Evolutionary conservation across 75 land plant species (phyloP).

Genomic region (Pseudotsuga menziesii): DNA sequence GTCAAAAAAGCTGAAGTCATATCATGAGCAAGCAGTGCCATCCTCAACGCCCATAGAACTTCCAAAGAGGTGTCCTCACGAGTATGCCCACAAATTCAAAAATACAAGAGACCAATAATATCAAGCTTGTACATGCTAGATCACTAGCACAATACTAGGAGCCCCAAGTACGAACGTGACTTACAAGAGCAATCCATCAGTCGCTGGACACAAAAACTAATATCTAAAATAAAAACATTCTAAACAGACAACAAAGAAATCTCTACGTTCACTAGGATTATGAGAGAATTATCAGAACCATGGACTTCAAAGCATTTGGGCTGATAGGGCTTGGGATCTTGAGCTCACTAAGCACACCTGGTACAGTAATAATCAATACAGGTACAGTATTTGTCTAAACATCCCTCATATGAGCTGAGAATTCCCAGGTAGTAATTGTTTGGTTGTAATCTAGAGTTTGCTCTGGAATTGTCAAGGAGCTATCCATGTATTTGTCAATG

Average conservation of each 20-base stretch:
- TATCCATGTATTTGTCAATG: no score
- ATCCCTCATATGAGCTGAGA: neutral
- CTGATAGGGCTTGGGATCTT: neutral
- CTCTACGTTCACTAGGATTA: neutral
- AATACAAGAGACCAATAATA: neutral
- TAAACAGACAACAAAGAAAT: neutral
- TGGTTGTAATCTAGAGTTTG: no score
- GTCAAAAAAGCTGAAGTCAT: neutral
- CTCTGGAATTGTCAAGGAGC: no score
- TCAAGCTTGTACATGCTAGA: neutral
- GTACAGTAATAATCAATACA: neutral
- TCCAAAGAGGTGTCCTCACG: neutral
- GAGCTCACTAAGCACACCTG: neutral
- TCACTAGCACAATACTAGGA: neutral
- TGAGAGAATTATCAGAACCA: neutral
- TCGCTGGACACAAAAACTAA: neutral
- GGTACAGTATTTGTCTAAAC: neutral
- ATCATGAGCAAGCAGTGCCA: no score
- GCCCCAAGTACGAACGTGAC: no score
- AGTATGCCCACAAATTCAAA: neutral
- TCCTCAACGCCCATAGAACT: neutral
- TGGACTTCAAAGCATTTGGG: neutral
- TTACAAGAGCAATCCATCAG: neutral
- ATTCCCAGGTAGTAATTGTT: neutral
- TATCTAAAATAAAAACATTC: neutral